A percentile compares a stretch with the other conserved stretches of the same genome.
These are phyloP conservation scores for Sugiyamaella boreocaroliniensis DNA, from an alignment of 805 yeast genomes.

Conservation along the genomic window DNA sequence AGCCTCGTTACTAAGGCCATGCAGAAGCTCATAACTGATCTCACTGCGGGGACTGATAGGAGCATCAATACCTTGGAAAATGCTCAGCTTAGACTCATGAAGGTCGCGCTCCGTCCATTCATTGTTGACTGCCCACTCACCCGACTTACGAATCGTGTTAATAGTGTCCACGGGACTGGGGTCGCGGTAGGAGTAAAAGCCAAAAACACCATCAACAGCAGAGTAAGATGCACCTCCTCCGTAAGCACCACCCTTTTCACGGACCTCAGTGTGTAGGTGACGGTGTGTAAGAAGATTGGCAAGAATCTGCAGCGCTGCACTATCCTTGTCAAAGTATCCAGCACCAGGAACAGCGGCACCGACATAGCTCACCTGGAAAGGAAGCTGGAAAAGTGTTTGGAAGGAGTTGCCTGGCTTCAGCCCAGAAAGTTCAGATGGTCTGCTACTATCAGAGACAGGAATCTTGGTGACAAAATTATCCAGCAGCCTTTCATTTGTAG, in stretches of 20 bases:
- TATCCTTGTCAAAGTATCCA: conserved; percentile 60
- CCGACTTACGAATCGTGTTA: conserved; percentile 48
- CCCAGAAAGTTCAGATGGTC: not conserved
- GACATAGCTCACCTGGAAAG: conserved; percentile 83
- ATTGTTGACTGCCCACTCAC: conserved; percentile 41
- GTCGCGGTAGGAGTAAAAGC: conserved; percentile 87
- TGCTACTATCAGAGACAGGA: not conserved
- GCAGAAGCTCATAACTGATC: conserved; percentile 58
- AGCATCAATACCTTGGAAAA: conserved; percentile 88
- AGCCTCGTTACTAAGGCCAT: conserved; percentile 70
- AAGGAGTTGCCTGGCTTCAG: conserved; percentile 5
- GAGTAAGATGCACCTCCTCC: conserved; percentile 91
- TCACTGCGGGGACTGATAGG: conserved; percentile 78
- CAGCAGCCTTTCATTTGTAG: not conserved
- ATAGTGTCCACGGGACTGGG: conserved; percentile 76
- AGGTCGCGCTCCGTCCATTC: conserved; percentile 59
- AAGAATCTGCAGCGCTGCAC: conserved; percentile 78
- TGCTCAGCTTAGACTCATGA: conserved; percentile 82
- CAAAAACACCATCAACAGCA: conserved; percentile 71
- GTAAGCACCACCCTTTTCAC: conserved; percentile 97
- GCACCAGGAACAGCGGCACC: conserved; percentile 64
- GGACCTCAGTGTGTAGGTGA: conserved; percentile 76
- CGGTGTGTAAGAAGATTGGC: conserved; percentile 76
- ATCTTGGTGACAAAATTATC: conserved; percentile 31
- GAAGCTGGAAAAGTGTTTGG: conserved; percentile 56